Conservation (phyloP, 345 rosid genomes). For the Eucalyptus albens region DNA sequence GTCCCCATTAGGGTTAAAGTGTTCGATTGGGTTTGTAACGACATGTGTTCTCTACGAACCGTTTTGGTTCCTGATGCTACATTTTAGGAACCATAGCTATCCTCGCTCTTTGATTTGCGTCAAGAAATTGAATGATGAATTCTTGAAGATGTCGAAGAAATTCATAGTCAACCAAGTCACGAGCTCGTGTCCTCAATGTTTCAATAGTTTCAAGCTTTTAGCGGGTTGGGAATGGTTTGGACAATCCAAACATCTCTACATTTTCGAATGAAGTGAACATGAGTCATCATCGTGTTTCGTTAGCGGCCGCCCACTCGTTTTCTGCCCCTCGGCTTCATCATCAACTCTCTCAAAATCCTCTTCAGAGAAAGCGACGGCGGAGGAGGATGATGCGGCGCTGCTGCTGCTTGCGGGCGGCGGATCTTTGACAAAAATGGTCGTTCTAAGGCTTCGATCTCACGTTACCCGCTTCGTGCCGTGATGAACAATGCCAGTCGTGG, state of each 20-base stretch:
- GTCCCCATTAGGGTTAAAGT: background rate
- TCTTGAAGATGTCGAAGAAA: background rate
- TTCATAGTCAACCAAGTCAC: background rate
- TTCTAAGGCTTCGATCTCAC: background rate
- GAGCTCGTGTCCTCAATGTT: background rate
- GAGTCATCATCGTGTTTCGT: background rate
- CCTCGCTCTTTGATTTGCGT: background rate
- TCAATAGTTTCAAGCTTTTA: background rate
- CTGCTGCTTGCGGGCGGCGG: background rate
- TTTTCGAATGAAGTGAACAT: background rate
- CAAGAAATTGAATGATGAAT: background rate
- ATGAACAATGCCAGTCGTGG: background rate
- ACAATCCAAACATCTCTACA: background rate
- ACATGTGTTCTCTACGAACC: background rate
- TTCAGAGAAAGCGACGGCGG: background rate
- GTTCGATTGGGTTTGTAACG: background rate
- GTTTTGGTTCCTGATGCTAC: background rate
- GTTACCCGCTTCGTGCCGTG: background rate
- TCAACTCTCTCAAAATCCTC: background rate
- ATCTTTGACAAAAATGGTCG: background rate
- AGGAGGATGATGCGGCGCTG: background rate
- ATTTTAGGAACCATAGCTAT: background rate
- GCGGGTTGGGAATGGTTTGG: background rate
- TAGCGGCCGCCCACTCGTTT: background rate
- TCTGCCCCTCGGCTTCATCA: background rate